These are phyloP conservation scores for Aspergillus niger DNA, from an alignment of 2,329 filamentous ascomycete species.

Conservation along the genomic window DNA sequence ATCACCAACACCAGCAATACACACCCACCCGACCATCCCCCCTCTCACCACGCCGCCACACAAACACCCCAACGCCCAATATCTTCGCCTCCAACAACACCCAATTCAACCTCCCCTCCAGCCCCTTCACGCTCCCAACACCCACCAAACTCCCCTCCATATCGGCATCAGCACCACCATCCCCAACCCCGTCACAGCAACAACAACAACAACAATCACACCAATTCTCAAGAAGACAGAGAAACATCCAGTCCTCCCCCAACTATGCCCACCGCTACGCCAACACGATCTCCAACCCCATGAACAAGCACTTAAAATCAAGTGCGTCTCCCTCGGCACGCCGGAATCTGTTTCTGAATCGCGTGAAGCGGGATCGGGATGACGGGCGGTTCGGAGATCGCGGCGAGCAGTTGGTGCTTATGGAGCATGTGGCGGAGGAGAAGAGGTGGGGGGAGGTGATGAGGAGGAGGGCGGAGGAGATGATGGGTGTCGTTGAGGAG, in stretches of 20 bases:
- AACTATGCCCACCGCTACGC: conserved; percentile 42
- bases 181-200: not conserved
- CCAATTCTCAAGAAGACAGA: not conserved
- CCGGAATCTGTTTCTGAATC: conserved; percentile 45
- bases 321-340: conserved; percentile 32
- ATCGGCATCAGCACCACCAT: not conserved
- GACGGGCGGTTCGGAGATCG: conserved; percentile 41
- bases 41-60: conserved; percentile 21
- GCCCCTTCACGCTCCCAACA: not conserved
- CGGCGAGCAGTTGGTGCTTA: conserved; percentile 47
- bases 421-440: conserved; percentile 44
- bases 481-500: conserved; percentile 23
- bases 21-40: conserved; percentile 28
- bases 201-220: not conserved
- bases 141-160: not conserved
- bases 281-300: conserved; percentile 36
- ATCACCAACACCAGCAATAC: not conserved
- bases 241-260: conserved; percentile 16
- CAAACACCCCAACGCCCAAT: not conserved
- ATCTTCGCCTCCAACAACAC: not conserved
- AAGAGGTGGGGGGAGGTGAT: conserved; percentile 43
- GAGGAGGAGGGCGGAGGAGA: conserved; percentile 33
- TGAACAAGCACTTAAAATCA: conserved; percentile 24
- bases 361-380: conserved; percentile 44
- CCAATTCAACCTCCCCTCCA: not conserved